Evolutionary conservation across 2,329 filamentous ascomycete species (phyloP).

Genomic region (Dothistroma pini): DNA sequence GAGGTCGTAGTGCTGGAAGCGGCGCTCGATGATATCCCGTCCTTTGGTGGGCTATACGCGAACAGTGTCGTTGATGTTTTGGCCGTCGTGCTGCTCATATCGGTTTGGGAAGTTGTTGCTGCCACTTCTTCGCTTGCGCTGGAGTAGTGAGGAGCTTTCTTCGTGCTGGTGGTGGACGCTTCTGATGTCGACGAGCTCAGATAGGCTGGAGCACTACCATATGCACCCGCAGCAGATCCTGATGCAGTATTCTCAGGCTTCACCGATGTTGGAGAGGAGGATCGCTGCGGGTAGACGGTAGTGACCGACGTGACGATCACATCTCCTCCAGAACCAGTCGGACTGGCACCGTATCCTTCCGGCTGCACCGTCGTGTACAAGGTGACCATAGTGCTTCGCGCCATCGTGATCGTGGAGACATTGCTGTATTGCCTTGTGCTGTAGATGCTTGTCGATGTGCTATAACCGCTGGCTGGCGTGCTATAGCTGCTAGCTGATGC

Average conservation of each 20-base stretch:
- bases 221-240: background rate
- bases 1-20: background rate
- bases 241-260: background rate
- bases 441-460: background rate
- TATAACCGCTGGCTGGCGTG: background rate
- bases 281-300: background rate
- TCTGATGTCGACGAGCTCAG: background rate
- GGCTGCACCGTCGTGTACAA: conserved; percentile 23
- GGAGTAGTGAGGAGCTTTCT: background rate
- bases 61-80: background rate
- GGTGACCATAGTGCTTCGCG: conserved; percentile 14
- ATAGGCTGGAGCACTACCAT: background rate
- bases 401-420: conserved; percentile 14
- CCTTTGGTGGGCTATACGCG: background rate
- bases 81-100: background rate
- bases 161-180: background rate
- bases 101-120: background rate
- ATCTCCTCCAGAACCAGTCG: background rate
- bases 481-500: background rate
- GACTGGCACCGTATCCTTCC: conserved; percentile 1
- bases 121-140: background rate
- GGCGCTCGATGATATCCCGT: background rate
- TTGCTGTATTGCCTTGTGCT: conserved; percentile 18
- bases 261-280: background rate
- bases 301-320: background rate